Conservation (phyloP, 148 eudicot species). For the Chenopodium berlandieri region DNA sequence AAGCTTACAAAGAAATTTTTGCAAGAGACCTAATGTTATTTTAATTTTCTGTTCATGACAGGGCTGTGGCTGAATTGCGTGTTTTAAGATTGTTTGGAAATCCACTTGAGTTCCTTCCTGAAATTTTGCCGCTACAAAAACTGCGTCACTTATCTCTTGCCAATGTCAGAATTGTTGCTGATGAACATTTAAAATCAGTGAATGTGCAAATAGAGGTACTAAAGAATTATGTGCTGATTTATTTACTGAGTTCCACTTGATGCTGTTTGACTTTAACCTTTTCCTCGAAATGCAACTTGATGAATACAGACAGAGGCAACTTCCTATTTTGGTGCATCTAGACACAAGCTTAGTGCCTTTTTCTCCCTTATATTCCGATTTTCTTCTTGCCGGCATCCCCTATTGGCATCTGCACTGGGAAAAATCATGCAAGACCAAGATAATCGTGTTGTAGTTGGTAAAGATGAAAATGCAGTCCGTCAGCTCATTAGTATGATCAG, state of each 20-base stretch:
- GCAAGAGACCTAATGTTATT: slow-evolving; percentile 19
- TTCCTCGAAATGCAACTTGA: slow-evolving; percentile 19
- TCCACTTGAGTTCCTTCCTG: slow-evolving; percentile 97
- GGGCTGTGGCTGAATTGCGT: slow-evolving; percentile 92
- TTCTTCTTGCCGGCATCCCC: slow-evolving; percentile 98
- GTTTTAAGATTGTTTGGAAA: slow-evolving; percentile 89
- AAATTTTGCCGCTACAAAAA: slow-evolving; percentile 82
- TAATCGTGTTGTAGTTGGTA: slow-evolving; percentile 76
- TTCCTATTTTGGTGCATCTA: slow-evolving; percentile 91
- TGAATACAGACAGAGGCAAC: slow-evolving; percentile 75
- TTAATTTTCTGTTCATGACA: slow-evolving; percentile 35
- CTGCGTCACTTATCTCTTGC: slow-evolving; percentile 98
- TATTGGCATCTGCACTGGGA: slow-evolving; percentile 91
- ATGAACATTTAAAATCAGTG: slow-evolving; percentile 81
- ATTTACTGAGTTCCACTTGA: not conserved
- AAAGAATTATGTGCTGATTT: slow-evolving; percentile 2
- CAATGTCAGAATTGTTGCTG: slow-evolving; percentile 85
- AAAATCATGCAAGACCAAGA: slow-evolving; percentile 92
- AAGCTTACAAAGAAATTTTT: slow-evolving; percentile 12
- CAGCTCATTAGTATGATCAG: slow-evolving; percentile 99
- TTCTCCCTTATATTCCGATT: slow-evolving; percentile 97
- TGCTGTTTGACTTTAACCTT: slow-evolving; percentile 16
- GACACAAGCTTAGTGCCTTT: slow-evolving; percentile 93
- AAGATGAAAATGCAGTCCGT: slow-evolving; percentile 97
- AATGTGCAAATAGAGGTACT: slow-evolving; percentile 92